Conservation (phyloP, 179 eudicot genomes). For the Beta corolliflora region DNA sequence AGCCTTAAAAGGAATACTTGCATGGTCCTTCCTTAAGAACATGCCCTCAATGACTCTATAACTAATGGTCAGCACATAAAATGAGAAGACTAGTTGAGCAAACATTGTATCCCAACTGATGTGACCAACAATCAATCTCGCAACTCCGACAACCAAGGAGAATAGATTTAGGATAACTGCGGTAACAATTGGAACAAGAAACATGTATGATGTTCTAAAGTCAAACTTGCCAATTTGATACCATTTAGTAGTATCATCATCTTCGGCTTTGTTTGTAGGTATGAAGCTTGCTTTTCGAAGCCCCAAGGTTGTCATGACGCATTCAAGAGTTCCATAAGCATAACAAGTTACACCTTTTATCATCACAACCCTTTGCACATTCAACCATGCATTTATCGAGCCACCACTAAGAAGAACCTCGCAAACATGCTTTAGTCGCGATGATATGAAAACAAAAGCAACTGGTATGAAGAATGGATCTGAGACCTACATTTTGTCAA, state of each 20-base stretch:
- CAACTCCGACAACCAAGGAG: constrained; percentile 44
- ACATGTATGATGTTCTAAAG: constrained; percentile 50
- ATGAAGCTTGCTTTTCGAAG: constrained; percentile 46
- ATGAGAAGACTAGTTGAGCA: constrained; percentile 44
- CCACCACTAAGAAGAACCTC: constrained; percentile 43
- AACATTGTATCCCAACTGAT: constrained; percentile 37
- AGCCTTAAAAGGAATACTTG: constrained; percentile 38
- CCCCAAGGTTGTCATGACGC: constrained; percentile 42
- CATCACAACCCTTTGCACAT: constrained; percentile 44
- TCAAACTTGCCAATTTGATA: constrained; percentile 57
- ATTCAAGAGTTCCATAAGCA: constrained; percentile 45
- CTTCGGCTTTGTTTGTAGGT: constrained; percentile 55
- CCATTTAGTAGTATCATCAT: constrained; percentile 40
- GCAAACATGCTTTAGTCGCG: constrained; percentile 37
- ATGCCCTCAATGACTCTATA: constrained; percentile 61
- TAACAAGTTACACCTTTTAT: constrained; percentile 43
- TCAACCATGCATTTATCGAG: constrained; percentile 40
- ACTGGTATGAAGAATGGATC: constrained; percentile 43
- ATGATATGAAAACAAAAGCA: constrained; percentile 42
- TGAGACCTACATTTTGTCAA: constrained; percentile 46
- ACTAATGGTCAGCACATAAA: constrained; percentile 40
- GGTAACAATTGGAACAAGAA: constrained; percentile 50
- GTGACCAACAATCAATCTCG: constrained; percentile 13
- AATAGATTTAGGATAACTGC: constrained; percentile 46
- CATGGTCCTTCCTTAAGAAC: constrained; percentile 57